Conservation (phyloP, 2,329 filamentous ascomycete genomes). For the Aspergillus ustus region DNA sequence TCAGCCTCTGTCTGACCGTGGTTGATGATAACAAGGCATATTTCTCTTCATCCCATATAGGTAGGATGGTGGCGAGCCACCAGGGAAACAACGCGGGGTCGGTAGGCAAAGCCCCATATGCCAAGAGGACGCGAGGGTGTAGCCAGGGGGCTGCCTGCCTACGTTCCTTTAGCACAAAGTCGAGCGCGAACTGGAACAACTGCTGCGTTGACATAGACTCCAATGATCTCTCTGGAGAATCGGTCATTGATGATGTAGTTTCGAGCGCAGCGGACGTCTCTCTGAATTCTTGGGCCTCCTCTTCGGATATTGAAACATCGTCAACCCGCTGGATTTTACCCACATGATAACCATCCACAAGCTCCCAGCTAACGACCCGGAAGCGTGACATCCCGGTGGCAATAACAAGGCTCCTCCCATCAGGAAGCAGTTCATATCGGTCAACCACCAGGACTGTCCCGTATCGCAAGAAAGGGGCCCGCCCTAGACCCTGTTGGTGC, state of each 20-base stretch:
- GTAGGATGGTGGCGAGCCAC: slow-evolving; percentile 86
- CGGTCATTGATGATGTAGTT: slow-evolving; percentile 26
- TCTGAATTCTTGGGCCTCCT: slow-evolving; percentile 74
- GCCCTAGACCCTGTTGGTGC: slow-evolving; percentile 58
- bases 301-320: slow-evolving; percentile 79
- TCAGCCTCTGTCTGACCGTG: slow-evolving; percentile 79
- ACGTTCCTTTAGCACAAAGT: slow-evolving; percentile 73
- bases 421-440: slow-evolving; percentile 72
- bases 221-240: slow-evolving; percentile 35
- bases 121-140: slow-evolving; percentile 69
- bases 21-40: slow-evolving; percentile 74
- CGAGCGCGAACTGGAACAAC: slow-evolving; percentile 67
- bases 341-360: slow-evolving; percentile 76
- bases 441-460: slow-evolving; percentile 80
- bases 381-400: slow-evolving; percentile 78
- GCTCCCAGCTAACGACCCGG: slow-evolving; percentile 64
- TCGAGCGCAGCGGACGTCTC: slow-evolving; percentile 56
- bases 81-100: slow-evolving; percentile 82
- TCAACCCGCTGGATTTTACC: slow-evolving; percentile 77
- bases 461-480: slow-evolving; percentile 68
- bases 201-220: slow-evolving; percentile 68
- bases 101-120: slow-evolving; percentile 76
- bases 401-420: slow-evolving; percentile 82
- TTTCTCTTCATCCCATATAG: slow-evolving; percentile 77
- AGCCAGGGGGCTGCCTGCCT: slow-evolving; percentile 74